These are phyloP conservation scores for Verruconis gallopava DNA, from an alignment of 2,329 filamentous ascomycete species.

Conservation along the genomic window DNA sequence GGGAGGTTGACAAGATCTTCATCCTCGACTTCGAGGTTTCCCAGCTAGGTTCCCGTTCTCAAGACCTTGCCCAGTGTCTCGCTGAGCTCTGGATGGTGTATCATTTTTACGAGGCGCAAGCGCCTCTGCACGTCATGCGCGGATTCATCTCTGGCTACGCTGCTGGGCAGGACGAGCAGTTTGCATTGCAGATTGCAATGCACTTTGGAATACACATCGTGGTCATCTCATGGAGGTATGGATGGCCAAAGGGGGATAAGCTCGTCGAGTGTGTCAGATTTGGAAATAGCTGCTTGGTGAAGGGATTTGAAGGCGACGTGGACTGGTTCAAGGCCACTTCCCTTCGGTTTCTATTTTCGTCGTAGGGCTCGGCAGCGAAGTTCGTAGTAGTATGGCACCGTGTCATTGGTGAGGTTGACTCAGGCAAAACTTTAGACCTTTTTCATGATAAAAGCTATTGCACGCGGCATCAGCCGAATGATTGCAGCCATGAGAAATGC, in stretches of 20 bases:
- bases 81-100: neutral
- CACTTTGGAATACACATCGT: neutral
- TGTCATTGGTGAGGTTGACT: no score
- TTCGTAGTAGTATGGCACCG: no score
- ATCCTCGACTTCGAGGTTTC: neutral
- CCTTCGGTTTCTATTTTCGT: neutral
- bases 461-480: no score
- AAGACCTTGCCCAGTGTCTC: neutral
- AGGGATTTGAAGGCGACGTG: neutral
- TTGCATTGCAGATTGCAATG: neutral
- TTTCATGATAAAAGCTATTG: no score
- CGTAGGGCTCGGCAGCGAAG: no score
- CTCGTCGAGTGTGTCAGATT: neutral
- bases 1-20: no score
- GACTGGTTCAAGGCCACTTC: neutral
- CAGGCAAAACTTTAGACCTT: no score
- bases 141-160: neutral
- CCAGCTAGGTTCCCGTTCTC: neutral
- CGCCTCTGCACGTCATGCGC: neutral
- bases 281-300: constrained; percentile 1
- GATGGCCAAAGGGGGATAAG: neutral
- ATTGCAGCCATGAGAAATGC: no score
- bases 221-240: neutral
- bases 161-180: neutral
- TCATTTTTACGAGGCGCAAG: neutral